These are phyloP conservation scores for Chaetomium sp. DNA, from an alignment of 2,329 filamentous ascomycete species.

Conservation along the genomic window DNA sequence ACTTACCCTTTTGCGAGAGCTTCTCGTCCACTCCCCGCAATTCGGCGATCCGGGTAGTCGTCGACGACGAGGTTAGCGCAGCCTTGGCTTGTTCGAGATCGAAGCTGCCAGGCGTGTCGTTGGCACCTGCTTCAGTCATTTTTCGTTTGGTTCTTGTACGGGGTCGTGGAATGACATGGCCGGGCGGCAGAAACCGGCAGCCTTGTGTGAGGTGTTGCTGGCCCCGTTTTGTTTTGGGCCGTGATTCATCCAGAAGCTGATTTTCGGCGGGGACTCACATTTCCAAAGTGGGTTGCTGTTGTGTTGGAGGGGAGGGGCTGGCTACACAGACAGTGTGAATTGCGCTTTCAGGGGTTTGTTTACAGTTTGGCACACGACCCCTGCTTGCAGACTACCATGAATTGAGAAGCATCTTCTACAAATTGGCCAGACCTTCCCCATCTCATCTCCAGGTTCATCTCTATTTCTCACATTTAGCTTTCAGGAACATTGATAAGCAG, in stretches of 20 bases:
- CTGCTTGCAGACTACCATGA: not conserved
- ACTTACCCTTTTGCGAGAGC: conserved; percentile 60
- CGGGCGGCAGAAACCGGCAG: conserved; percentile 31
- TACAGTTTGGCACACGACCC: not conserved
- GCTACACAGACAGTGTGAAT: conserved; percentile 23
- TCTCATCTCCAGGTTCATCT: not conserved
- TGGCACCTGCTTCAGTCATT: conserved; percentile 54
- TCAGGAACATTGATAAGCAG: not conserved
- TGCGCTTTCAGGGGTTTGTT: conserved; percentile 3
- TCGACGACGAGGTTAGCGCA: conserved; percentile 64
- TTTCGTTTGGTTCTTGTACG: conserved; percentile 41
- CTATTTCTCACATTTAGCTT: not conserved
- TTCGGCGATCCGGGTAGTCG: conserved; percentile 55
- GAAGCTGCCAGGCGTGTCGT: conserved; percentile 47
- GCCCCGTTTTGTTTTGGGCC: conserved; percentile 22
- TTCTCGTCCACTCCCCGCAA: conserved; percentile 60
- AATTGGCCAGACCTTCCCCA: not conserved
- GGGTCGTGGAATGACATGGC: conserved; percentile 43
- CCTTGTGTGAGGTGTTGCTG: conserved; percentile 17
- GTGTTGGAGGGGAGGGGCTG: not conserved
- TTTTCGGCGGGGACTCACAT: conserved; percentile 36
- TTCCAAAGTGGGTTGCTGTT: conserved; percentile 32
- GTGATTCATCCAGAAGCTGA: conserved; percentile 24
- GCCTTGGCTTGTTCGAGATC: conserved; percentile 54
- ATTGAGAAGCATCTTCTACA: not conserved